Conservation (phyloP, 169 alveolate genomes). For the Eimeria maxima region DNA sequence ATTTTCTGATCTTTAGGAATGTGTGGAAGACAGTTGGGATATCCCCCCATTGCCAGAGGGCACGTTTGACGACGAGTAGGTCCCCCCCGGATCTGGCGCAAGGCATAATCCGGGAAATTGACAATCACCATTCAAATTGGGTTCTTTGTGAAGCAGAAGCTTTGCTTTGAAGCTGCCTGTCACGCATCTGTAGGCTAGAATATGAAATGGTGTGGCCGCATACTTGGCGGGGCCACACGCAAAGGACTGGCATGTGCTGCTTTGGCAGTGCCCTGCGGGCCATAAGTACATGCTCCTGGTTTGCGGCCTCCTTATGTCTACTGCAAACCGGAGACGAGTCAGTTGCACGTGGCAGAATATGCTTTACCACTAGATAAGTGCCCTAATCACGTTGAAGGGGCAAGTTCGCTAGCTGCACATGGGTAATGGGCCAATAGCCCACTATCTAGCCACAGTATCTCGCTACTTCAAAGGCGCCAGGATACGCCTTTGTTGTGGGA, state of each 20-base stretch:
- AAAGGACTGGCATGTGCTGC: not conserved
- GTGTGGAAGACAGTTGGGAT: conserved; percentile 80
- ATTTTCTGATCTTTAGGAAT: conserved; percentile 12
- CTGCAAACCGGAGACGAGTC: not conserved
- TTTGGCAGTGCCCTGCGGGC: not conserved
- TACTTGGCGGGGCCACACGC: not conserved
- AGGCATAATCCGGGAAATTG: not conserved
- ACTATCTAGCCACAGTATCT: not conserved
- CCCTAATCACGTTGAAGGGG: no score
- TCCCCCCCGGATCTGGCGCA: not conserved
- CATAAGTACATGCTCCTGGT: not conserved
- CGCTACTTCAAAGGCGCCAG: not conserved
- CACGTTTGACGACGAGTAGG: conserved; percentile 60
- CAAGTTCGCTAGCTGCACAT: no score
- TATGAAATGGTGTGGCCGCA: not conserved
- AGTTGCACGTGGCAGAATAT: not conserved
- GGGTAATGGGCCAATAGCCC: not conserved
- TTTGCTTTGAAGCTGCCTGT: not conserved
- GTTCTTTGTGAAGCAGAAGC: not conserved
- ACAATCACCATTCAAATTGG: not conserved
- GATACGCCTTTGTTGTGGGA: not conserved
- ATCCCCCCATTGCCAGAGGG: conserved; percentile 72
- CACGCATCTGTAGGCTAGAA: not conserved
- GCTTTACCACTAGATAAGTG: not conserved
- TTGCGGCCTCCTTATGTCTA: not conserved